phyloP scores from a whole-genome alignment of 495 filamentous ascomycete species.

The Glarea lozoyensis region DNA sequence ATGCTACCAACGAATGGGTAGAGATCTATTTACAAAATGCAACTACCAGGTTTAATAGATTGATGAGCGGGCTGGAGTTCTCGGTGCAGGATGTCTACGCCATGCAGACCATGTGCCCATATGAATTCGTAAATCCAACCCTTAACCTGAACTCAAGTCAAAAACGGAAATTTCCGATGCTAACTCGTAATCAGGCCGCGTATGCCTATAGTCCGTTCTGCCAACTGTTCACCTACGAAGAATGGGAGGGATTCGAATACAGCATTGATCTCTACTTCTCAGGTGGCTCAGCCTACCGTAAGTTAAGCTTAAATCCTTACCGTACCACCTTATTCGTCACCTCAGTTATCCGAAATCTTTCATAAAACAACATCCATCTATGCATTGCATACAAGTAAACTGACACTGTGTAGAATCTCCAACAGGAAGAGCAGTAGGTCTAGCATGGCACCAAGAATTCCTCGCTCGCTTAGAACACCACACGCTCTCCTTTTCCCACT shows the following conservation, averaged over 20 bases:
- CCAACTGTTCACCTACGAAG: slow-evolving; percentile 52
- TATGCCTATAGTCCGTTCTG: slow-evolving; percentile 66
- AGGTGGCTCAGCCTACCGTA: slow-evolving; percentile 47
- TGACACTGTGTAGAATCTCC: no score
- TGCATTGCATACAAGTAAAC: no score
- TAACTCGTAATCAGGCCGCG: slow-evolving; percentile 28
- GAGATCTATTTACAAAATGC: slow-evolving; percentile 35
- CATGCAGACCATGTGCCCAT: slow-evolving; percentile 47
- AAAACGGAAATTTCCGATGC: slow-evolving; percentile 47
- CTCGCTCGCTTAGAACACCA: slow-evolving; percentile 63
- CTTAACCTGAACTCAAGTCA: slow-evolving; percentile 42
- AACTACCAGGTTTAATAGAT: slow-evolving; percentile 34
- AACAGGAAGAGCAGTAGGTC: slow-evolving; percentile 61
- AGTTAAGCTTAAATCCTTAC: no score
- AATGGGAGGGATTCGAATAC: slow-evolving; percentile 72
- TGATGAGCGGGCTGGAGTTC: slow-evolving; percentile 41
- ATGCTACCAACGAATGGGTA: slow-evolving; percentile 44
- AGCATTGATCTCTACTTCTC: slow-evolving; percentile 51
- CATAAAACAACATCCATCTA: no score
- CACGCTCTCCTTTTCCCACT: slow-evolving; percentile 48
- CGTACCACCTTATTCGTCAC: no score
- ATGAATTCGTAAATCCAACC: slow-evolving; percentile 33
- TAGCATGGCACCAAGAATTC: slow-evolving; percentile 77
- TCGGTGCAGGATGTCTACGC: slow-evolving; percentile 41
- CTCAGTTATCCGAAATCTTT: no score